Conservation (phyloP, 176 grass and related monocot genomes). For the Rhipidocladum racemiflorum region DNA sequence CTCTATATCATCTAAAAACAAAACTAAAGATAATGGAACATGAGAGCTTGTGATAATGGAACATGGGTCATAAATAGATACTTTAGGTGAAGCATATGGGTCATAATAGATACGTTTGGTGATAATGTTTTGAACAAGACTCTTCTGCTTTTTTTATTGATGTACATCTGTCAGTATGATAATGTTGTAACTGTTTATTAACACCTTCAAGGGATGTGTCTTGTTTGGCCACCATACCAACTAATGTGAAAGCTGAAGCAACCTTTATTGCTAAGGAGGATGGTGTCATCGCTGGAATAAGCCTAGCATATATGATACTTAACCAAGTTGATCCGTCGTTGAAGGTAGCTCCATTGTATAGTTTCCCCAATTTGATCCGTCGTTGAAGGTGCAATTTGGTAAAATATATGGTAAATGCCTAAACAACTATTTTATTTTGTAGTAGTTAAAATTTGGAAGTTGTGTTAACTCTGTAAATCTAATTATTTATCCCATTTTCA, state of each 20-base stretch:
- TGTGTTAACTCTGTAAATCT: background rate
- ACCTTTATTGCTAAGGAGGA: conserved; percentile 92
- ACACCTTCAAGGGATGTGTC: conserved; percentile 71
- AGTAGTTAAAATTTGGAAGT: background rate
- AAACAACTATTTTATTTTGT: background rate
- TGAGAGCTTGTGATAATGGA: conserved; percentile 28
- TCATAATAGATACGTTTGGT: too few species aligned
- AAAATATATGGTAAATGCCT: conserved; percentile 75
- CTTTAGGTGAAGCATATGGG: conserved; percentile 35
- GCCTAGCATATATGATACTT: conserved; percentile 91
- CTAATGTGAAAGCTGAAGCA: conserved; percentile 75
- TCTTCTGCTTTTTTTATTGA: background rate
- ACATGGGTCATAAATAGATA: conserved; percentile 20
- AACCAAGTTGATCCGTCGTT: conserved; percentile 78
- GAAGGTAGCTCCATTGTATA: conserved; percentile 44
- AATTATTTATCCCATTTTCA: background rate
- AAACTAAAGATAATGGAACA: conserved; percentile 4
- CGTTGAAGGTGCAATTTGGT: conserved; percentile 84
- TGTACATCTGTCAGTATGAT: background rate
- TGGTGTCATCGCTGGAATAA: conserved; percentile 80
- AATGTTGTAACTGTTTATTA: background rate
- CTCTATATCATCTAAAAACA: background rate
- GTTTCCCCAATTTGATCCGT: background rate
- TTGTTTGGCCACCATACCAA: conserved; percentile 86
- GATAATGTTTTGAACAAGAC: too few species aligned